phyloP scores from a whole-genome alignment of 2,329 filamentous ascomycete genomes.

The Phialophora chinensis region DNA sequence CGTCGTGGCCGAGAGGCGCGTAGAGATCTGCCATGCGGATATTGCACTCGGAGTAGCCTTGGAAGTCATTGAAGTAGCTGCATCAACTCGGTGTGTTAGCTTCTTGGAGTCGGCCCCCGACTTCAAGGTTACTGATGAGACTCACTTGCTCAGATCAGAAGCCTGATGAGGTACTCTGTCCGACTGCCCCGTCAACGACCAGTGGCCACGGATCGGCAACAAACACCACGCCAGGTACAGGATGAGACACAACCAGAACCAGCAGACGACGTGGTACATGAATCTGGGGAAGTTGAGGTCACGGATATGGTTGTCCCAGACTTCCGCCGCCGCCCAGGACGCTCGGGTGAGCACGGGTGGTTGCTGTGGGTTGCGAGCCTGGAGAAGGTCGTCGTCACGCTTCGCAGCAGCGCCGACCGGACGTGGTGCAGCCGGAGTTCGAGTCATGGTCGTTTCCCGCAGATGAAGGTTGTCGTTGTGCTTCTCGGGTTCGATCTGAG shows the following conservation, averaged over 20 bases:
- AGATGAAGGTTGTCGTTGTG: not conserved
- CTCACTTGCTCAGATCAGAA: constrained; percentile 29
- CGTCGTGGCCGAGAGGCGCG: constrained; percentile 38
- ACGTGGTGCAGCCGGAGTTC: not conserved
- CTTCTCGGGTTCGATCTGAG: not conserved
- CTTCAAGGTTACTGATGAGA: not conserved
- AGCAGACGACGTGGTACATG: constrained; percentile 28
- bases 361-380: not conserved
- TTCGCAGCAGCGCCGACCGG: constrained; percentile 1
- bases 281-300: constrained; percentile 25
- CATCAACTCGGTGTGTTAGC: not conserved
- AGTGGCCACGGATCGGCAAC: constrained; percentile 28
- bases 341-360: constrained; percentile 1
- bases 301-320: constrained; percentile 25
- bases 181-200: constrained; percentile 14
- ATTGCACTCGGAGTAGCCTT: constrained; percentile 47
- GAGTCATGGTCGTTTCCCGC: not conserved
- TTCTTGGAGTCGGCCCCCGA: not conserved
- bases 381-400: not conserved
- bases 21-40: constrained; percentile 48
- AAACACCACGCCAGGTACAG: constrained; percentile 29
- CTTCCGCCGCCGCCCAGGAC: constrained; percentile 10
- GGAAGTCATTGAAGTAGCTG: constrained; percentile 47
- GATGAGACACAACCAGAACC: constrained; percentile 26
- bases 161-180: constrained; percentile 23